These are phyloP conservation scores for Populus alba DNA, from an alignment of 345 rosid species.

Conservation along the genomic window DNA sequence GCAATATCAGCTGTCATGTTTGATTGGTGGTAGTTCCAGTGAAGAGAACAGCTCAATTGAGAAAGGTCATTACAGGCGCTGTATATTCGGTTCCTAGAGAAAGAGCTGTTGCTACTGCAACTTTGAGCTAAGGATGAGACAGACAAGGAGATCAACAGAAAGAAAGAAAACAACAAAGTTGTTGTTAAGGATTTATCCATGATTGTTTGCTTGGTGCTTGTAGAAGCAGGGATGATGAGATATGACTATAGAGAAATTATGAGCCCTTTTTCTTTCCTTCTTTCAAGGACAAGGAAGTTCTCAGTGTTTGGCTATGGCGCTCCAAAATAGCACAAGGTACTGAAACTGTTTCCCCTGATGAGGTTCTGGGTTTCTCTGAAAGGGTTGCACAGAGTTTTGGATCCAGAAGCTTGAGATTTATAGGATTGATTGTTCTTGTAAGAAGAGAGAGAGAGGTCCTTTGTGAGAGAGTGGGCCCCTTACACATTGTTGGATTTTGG, in stretches of 20 bases:
- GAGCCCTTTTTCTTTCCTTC: not conserved
- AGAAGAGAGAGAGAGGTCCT: not conserved
- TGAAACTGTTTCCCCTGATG: not conserved
- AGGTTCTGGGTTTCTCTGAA: not conserved
- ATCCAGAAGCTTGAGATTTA: not conserved
- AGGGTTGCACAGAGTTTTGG: not conserved
- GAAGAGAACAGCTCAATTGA: slow-evolving; percentile 51
- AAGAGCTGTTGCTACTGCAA: slow-evolving; percentile 37
- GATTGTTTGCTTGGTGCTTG: not conserved
- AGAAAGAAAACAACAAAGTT: not conserved
- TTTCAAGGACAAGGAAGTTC: not conserved
- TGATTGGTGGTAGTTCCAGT: slow-evolving; percentile 51
- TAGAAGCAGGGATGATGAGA: not conserved
- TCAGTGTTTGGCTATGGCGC: not conserved
- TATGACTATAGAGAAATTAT: not conserved
- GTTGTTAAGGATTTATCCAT: not conserved
- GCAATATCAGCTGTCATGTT: slow-evolving; percentile 53
- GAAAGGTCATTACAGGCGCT: slow-evolving; percentile 41
- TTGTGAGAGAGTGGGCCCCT: not conserved
- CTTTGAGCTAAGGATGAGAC: slow-evolving; percentile 28
- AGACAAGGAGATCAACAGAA: not conserved
- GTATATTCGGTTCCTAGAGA: slow-evolving; percentile 30
- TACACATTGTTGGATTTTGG: too few relatives aligned
- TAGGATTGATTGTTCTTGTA: not conserved
- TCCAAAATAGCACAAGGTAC: not conserved